These are phyloP conservation scores for Psidium friedrichsthalianum DNA, from an alignment of 345 rosid species.

Conservation along the genomic window DNA sequence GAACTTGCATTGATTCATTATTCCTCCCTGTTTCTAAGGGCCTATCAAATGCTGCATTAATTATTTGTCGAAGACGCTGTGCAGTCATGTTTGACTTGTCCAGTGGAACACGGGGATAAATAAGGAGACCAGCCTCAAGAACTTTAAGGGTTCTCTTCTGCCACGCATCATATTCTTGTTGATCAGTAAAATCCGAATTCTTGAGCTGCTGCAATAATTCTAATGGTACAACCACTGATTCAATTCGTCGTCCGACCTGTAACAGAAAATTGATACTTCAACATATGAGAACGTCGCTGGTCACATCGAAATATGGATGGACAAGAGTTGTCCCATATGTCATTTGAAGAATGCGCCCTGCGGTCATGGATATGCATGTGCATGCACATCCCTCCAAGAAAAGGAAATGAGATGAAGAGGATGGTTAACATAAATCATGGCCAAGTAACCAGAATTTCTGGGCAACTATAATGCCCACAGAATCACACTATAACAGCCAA, in stretches of 20 bases:
- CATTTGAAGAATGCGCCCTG: not conserved
- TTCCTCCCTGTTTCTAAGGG: slow-evolving; percentile 88
- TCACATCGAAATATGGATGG: not conserved
- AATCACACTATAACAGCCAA: not conserved
- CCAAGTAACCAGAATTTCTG: not conserved
- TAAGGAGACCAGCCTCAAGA: slow-evolving; percentile 85
- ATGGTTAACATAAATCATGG: not conserved
- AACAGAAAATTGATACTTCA: not conserved
- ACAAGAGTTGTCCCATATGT: not conserved
- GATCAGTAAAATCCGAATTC: slow-evolving; percentile 75
- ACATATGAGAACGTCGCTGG: not conserved
- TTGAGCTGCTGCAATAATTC: slow-evolving; percentile 93
- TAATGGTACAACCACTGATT: slow-evolving; percentile 76
- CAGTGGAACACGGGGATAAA: slow-evolving; percentile 76
- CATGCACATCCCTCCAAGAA: not conserved
- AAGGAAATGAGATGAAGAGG: not conserved
- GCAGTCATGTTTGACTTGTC: slow-evolving; percentile 50
- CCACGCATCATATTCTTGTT: slow-evolving; percentile 83
- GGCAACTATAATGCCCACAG: not conserved
- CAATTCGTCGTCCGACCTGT: slow-evolving; percentile 87
- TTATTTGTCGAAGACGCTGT: slow-evolving; percentile 63
- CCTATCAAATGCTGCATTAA: slow-evolving; percentile 59
- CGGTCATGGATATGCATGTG: not conserved
- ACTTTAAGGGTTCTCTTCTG: slow-evolving; percentile 68
- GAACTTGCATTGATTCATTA: slow-evolving; percentile 89